Base-by-base conservation (phyloP, 2,329 filamentous ascomycete genomes). In the Capronia coronata region DNA sequence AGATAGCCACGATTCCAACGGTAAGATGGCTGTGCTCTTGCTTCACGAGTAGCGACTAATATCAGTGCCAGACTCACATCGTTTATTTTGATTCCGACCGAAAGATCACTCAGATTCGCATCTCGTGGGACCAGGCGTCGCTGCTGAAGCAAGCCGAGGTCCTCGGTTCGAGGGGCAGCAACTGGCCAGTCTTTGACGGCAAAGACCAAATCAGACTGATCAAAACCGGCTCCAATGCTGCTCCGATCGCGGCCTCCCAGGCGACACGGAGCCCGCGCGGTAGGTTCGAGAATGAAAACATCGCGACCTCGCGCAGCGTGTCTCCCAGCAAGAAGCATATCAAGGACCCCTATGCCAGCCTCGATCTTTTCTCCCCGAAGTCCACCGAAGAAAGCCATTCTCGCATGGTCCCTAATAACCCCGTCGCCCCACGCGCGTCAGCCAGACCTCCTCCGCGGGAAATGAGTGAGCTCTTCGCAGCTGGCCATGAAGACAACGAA, bases 51-150 rank as follows among this genome's bases (percentile, higher is more conserved):
- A 21, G 23, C 13, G 19, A 50, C 48, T 51, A 48, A 49, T 38
- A 18, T 25, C 40, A 52, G 21, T 41, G 3, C 51, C 67, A 93
- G 87, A 79, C 84, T 61, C 93, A 98, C 72, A 83, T 97, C 57
- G 90, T 98, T 59, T 79, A 81, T 50, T 95, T 96, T 69, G 79
- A 94, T 67, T 65, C 69, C 58, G 69, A 84, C 40, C 79, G 82
- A 66, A 89, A 87, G 71, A 96, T 98, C 65, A 68, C 78, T 52
- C 87, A 93, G 67, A 86, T 97, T 57, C 86, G 91, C 60, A 80
- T 91, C 60, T 87, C 85, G 67, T 98, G 93, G 93, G 93, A 98
- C 67, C 93, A 98, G 69, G 90, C 83, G 54, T 85, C 88, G 46
- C 79, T 98, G 34, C 79, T 98, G 59, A 97, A 93, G 72, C 85